Conservation (phyloP, 352 stramenopile species). For the Phytophthora aleatoria region DNA sequence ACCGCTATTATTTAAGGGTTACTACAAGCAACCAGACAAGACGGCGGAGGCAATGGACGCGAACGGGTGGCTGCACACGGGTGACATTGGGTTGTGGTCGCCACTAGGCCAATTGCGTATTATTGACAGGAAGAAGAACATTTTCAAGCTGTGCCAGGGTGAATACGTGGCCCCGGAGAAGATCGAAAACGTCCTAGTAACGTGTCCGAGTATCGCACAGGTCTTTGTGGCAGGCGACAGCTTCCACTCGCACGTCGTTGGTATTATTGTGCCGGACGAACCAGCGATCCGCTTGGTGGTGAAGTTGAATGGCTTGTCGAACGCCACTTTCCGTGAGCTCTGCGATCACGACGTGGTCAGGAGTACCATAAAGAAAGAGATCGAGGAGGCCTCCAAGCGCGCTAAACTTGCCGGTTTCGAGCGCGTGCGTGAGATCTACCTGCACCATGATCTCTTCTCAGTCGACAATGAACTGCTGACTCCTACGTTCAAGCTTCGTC, state of each 20-base stretch:
- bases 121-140: constrained; percentile 93
- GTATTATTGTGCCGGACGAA: constrained; percentile 91
- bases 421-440: constrained; percentile 89
- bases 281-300: constrained; percentile 39
- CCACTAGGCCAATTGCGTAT: constrained; percentile 91
- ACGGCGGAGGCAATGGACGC: constrained; percentile 91
- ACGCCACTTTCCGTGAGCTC: constrained; percentile 47
- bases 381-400: constrained; percentile 55
- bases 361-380: constrained; percentile 50
- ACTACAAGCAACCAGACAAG: constrained; percentile 95
- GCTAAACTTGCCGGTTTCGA: constrained; percentile 93
- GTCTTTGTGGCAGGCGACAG: constrained; percentile 97
- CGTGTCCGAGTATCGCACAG: constrained; percentile 92
- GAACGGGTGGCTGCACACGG: constrained; percentile 96
- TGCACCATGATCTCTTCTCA: constrained; percentile 91
- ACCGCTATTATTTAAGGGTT: constrained; percentile 89
- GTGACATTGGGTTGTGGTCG: constrained; percentile 96
- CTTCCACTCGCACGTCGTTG: constrained; percentile 94
- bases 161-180: constrained; percentile 98
- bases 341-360: constrained; percentile 56
- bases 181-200: constrained; percentile 94
- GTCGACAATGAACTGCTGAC: constrained; percentile 95
- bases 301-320: constrained; percentile 34
- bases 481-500: constrained; percentile 97
- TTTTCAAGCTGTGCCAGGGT: constrained; percentile 94